Evolutionary conservation across 2,329 filamentous ascomycete species (phyloP).

Genomic region (Chaetomiaceae sp.): DNA sequence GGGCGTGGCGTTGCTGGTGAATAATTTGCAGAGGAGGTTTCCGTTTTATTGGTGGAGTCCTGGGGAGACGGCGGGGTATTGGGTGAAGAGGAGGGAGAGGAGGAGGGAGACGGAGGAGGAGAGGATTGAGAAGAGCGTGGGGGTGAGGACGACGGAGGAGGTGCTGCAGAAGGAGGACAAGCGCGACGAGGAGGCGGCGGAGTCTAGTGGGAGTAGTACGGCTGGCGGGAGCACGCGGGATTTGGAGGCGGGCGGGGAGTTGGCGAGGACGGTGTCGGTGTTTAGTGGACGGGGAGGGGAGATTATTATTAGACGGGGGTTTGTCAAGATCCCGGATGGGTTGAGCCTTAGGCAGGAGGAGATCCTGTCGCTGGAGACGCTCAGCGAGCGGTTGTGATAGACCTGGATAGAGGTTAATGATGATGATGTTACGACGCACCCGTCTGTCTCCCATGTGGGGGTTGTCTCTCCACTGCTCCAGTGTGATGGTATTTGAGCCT

Average conservation of each 20-base stretch:
- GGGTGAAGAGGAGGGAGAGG: slow-evolving; percentile 9
- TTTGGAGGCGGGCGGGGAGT: background rate
- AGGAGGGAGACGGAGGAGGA: background rate
- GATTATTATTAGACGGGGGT: slow-evolving; percentile 14
- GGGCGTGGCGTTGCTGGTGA: slow-evolving; percentile 57
- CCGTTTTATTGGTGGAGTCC: slow-evolving; percentile 69
- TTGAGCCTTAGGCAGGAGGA: slow-evolving; percentile 22
- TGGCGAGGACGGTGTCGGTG: slow-evolving; percentile 6
- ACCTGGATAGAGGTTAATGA: slow-evolving; percentile 1
- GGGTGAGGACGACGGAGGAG: background rate
- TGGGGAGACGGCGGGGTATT: slow-evolving; percentile 30
- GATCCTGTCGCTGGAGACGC: slow-evolving; percentile 21
- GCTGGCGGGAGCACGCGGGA: background rate
- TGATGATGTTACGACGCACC: background rate
- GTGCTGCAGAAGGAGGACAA: background rate
- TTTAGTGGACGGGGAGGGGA: slow-evolving; percentile 5
- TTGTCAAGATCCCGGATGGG: slow-evolving; percentile 19
- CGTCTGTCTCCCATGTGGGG: no score
- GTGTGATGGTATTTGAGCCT: no score
- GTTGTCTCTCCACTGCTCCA: no score
- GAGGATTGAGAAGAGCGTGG: background rate
- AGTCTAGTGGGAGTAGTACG: background rate
- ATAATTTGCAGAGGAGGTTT: slow-evolving; percentile 64
- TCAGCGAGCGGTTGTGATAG: slow-evolving; percentile 21
- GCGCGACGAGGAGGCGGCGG: background rate